Evolutionary conservation across 768 basidiomycete genomes (phyloP), one percentile per base, ranked within the genome.

Genomic region (Boletus rubescentipes): DNA sequence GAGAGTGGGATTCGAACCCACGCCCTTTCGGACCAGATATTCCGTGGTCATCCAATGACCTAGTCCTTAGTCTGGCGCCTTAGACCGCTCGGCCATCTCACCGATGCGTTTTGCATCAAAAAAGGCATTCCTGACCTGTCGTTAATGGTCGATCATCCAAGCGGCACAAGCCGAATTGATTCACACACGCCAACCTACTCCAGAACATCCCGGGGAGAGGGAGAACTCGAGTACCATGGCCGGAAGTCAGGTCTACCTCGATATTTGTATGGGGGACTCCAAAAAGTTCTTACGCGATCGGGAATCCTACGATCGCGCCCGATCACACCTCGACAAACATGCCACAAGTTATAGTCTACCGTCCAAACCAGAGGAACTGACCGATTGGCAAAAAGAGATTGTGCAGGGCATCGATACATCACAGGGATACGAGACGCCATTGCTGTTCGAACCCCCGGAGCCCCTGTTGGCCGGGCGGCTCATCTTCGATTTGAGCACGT

Each of bases 1-100:
- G 65, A 67, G 71, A 73, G 72, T 72, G 71, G 71, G 71, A 72
- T 72, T 72, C 69, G 71, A 72, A 72, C 72, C 69, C 71, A 72
- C 72, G 71, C 72, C 72, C 71, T 70, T 69, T 70, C 68, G 70
- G 68, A 72, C 68, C 68, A 70, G 68, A 70, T 70, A 58, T 43
- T 26, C 26, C 36, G n/a, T 6, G 36, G 14, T 18, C 36, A 37
- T 36, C 35, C 26, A 26, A 63, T 62, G 66, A 68, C 68, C 66
- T 67, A 31, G 9, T 71, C 76, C 78, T 79, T 80, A 80, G 79
- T 80, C 79, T 80, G 79, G 80, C 79, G 79, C 79, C 79, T 78
- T 80, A 73, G 78, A 80, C 79, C 79, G 76, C 79, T 80, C 79
- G 79, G 79, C 79, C 79, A 80, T 79, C 76, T 78, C 62, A 54